These are phyloP conservation scores for Pleurotus djamor DNA, from an alignment of 768 basidiomycete genomes.

Conservation along the genomic window DNA sequence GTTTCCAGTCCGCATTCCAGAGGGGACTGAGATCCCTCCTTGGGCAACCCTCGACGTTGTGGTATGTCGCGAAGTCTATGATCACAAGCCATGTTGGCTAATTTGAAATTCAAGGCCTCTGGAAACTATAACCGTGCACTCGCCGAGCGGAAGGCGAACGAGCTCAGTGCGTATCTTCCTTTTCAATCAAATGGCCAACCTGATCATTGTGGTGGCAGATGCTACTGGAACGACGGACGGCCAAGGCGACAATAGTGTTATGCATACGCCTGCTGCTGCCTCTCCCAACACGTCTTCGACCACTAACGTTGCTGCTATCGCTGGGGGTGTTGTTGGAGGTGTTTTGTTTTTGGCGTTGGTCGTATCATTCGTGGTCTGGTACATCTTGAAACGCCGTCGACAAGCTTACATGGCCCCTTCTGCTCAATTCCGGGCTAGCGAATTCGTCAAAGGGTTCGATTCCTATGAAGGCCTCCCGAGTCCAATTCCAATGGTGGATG, in stretches of 20 bases:
- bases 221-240: constrained; percentile 9
- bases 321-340: constrained; percentile 22
- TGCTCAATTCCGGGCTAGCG: neutral
- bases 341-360: constrained; percentile 16
- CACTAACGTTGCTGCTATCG: constrained; percentile 19
- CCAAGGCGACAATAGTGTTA: neutral
- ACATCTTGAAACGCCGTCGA: constrained; percentile 12
- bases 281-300: neutral
- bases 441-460: neutral
- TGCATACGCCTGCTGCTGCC: neutral
- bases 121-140: neutral
- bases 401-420: neutral
- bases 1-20: constrained; percentile 44
- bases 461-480: neutral
- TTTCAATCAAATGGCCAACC: no score
- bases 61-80: constrained; percentile 18
- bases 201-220: constrained; percentile 1
- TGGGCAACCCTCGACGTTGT: constrained; percentile 63
- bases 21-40: constrained; percentile 46
- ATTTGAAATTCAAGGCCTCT: neutral
- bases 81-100: neutral
- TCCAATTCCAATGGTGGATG: neutral
- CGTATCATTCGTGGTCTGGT: constrained; percentile 12
- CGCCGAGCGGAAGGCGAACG: neutral
- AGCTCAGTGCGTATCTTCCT: no score